These are phyloP conservation scores for Lantana camara DNA, from an alignment of 257 asterid species.

Conservation along the genomic window DNA sequence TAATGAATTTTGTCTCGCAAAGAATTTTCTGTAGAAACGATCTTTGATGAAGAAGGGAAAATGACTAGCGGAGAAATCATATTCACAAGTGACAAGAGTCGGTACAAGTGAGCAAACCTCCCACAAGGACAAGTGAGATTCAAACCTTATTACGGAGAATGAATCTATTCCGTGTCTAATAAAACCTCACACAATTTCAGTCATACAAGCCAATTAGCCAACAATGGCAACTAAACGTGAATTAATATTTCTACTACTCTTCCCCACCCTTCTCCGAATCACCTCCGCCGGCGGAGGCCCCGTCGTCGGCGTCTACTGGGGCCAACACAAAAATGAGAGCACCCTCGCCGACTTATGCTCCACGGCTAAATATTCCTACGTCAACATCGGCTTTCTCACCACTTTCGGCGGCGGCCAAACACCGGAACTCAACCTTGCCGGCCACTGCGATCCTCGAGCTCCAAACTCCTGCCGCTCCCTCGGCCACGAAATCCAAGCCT, in stretches of 20 bases:
- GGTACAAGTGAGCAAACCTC: no score
- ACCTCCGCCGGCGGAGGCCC: not conserved
- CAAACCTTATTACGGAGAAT: no score
- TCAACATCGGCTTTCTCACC: not conserved
- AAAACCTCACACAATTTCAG: no score
- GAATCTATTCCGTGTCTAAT: no score
- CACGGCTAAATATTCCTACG: constrained; percentile 26
- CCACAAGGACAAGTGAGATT: no score
- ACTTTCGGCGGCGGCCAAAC: not conserved
- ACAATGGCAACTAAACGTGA: not conserved
- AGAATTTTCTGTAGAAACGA: no score
- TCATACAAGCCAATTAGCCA: no score
- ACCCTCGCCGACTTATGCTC: constrained; percentile 41
- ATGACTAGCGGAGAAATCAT: no score
- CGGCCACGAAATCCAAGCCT: not conserved
- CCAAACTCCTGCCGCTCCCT: not conserved
- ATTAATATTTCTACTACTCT: not conserved
- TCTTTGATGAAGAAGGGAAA: no score
- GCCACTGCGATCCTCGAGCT: no score
- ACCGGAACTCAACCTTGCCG: not conserved
- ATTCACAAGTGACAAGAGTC: no score
- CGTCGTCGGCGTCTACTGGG: constrained; percentile 40
- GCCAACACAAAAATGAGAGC: constrained; percentile 49
- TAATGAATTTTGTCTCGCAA: no score
- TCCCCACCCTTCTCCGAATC: not conserved